phyloP scores from a whole-genome alignment of 768 basidiomycete genomes.

The Boletus bicolor region DNA sequence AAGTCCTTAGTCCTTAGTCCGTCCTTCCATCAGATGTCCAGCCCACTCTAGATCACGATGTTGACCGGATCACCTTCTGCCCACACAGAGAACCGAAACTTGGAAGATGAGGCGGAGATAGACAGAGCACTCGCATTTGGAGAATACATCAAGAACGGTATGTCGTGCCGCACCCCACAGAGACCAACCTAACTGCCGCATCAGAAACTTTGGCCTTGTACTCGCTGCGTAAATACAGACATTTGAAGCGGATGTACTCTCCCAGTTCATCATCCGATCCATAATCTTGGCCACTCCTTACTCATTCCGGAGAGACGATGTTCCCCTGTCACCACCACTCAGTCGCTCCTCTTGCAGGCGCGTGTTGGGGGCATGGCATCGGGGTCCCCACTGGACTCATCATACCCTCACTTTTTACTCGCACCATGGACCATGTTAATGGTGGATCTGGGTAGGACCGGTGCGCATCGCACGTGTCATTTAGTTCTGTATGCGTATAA shows the following conservation, averaged over 20 bases:
- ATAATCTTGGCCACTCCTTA: background rate
- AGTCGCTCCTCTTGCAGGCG: background rate
- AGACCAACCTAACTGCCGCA: background rate
- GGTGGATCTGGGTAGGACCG: background rate
- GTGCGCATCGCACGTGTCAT: background rate
- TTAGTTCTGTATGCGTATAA: background rate
- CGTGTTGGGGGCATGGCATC: background rate
- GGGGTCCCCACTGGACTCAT: background rate
- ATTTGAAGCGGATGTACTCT: constrained; percentile 73
- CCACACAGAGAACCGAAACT: constrained; percentile 56
- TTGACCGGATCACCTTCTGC: background rate
- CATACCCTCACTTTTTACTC: background rate
- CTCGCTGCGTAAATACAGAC: constrained; percentile 77
- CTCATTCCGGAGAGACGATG: background rate
- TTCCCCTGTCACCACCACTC: background rate
- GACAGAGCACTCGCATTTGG: constrained; percentile 71
- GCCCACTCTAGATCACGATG: background rate
- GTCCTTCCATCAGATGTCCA: background rate
- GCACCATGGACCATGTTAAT: background rate
- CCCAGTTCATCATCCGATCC: constrained; percentile 10
- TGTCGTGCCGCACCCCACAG: constrained; percentile 10
- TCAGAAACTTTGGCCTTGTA: constrained; percentile 81
- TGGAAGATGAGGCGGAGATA: constrained; percentile 68
- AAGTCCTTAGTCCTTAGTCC: background rate
- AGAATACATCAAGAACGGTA: constrained; percentile 86